These are phyloP conservation scores for Solanum microdontum DNA, from an alignment of 257 asterid genomes.

Conservation along the genomic window DNA sequence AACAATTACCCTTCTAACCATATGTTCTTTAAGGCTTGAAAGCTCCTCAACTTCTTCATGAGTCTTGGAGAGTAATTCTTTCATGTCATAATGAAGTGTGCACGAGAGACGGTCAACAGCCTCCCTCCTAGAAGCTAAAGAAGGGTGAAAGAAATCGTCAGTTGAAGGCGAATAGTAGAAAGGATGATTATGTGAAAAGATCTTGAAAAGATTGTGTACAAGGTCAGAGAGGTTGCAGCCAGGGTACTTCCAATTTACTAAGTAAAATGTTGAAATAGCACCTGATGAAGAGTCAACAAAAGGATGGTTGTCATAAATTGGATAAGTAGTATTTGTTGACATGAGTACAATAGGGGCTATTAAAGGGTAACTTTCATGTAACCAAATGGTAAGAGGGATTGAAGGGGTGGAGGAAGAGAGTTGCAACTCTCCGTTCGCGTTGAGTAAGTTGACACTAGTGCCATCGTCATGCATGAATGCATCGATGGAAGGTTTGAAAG, in stretches of 20 bases:
- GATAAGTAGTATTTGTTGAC: not conserved
- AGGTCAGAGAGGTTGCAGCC: conserved; percentile 33
- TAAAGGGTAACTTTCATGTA: conserved; percentile 52
- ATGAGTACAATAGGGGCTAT: conserved; percentile 37
- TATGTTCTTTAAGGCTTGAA: conserved; percentile 14
- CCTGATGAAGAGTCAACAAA: conserved; percentile 50
- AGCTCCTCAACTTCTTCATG: conserved; percentile 21
- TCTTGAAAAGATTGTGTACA: conserved; percentile 25
- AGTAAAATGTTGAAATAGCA: conserved; percentile 24
- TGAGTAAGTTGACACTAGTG: conserved; percentile 35
- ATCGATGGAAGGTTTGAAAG: conserved; percentile 34
- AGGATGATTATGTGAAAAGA: conserved; percentile 40
- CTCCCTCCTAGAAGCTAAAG: conserved; percentile 32
- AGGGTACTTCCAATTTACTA: conserved; percentile 23
- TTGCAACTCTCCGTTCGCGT: conserved; percentile 25
- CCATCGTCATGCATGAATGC: conserved; percentile 47
- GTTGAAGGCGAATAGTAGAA: conserved; percentile 8
- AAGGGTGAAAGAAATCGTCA: conserved; percentile 9
- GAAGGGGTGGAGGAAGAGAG: conserved; percentile 19
- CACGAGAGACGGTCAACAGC: conserved; percentile 38
- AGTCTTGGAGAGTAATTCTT: conserved; percentile 4
- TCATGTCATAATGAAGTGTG: conserved; percentile 18
- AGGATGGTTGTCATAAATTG: conserved; percentile 31
- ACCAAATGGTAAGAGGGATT: conserved; percentile 43
- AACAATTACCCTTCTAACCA: conserved; percentile 14